Base-by-base conservation (phyloP, 2,329 filamentous ascomycete species). In the Aspergillus persii region DNA sequence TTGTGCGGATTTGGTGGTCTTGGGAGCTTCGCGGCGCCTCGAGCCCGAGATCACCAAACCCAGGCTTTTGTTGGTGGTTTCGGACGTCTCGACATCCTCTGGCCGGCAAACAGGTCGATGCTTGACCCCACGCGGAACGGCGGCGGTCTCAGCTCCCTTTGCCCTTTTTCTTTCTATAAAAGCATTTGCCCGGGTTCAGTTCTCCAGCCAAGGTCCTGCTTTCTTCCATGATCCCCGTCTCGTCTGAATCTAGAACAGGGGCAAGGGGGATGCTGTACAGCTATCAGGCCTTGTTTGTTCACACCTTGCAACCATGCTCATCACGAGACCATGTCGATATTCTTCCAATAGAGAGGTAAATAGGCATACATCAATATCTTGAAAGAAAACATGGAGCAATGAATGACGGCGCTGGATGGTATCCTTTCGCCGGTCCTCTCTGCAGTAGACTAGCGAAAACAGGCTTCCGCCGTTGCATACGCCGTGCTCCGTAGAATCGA, bases 1-100 rank as follows among this genome's bases (percentile, higher is more conserved):
- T 29, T 63, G 47, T 60, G 50, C 46, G 54, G 59, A 53, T 31
- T 51, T 23, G 51, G 46, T 53, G 50, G 18, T 48, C 30, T 53
- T 46, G 30, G 27, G 50, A 36, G 50, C 47, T 31, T 12, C 27
- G 46, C 9, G 52, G 41, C 29, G 49, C 44, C 46, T 30, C 36
- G 44, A 27, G 33, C 11, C 51, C 47, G 53, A 23, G 39, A 30
- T 54, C 53, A 56, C 53, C 55, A 47, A 52, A 53, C 57, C 41
- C 26, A 41, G 54, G 41, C 50, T 27, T 50, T 36, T 31, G 44
- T 47, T 47, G 44, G 44, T 48, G 47, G 29, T 23, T 33, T 61
- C 31, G 52, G 57, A 41, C 49, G 53, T 36, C 46, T 48, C 51
- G 29, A 23, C 51, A 36, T 57, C 39, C 30, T 55, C 27, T 50